phyloP scores from a whole-genome alignment of 192 early-diverging fungal species.

The Lobosporangium transversale region DNA sequence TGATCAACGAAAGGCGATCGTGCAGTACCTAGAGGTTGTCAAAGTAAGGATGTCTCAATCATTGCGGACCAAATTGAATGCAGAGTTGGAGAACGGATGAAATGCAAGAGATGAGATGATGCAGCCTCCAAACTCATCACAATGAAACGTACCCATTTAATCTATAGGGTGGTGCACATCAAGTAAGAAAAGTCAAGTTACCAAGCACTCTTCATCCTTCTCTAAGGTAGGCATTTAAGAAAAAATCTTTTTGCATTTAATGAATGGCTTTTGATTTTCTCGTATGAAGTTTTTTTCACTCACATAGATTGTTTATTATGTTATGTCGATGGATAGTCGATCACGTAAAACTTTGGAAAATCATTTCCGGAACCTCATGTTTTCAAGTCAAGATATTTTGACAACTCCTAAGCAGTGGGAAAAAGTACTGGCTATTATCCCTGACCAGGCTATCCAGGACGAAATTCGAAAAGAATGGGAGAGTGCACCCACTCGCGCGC shows the following conservation, averaged over 20 bases:
- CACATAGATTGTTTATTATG: too few species aligned
- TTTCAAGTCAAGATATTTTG: conserved; percentile 81
- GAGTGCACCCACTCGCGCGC: conserved; percentile 16
- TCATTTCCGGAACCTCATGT: conserved; percentile 78
- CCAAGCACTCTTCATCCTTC: conserved; percentile 75
- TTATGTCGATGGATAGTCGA: too few species aligned
- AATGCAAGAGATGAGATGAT: not conserved
- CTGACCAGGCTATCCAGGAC: conserved; percentile 69
- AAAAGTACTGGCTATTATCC: conserved; percentile 80
- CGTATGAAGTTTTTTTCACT: too few species aligned
- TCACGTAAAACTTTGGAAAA: conserved; percentile 70
- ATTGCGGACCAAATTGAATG: not conserved
- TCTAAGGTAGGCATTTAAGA: conserved; percentile 69
- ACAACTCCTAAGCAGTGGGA: conserved; percentile 69
- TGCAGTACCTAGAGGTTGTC: conserved; percentile 83
- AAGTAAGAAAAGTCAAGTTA: conserved; percentile 78
- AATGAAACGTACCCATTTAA: not conserved
- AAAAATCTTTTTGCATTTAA: too few species aligned
- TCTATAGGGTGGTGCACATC: conserved; percentile 75
- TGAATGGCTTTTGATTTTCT: too few species aligned
- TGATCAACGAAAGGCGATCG: conserved; percentile 83
- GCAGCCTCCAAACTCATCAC: not conserved
- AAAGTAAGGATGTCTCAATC: conserved; percentile 55
- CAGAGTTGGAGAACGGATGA: too few species aligned
- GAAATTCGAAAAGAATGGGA: conserved; percentile 57